Evolutionary conservation across 345 rosid genomes (phyloP).

Genomic region (Murraya paniculata): DNA sequence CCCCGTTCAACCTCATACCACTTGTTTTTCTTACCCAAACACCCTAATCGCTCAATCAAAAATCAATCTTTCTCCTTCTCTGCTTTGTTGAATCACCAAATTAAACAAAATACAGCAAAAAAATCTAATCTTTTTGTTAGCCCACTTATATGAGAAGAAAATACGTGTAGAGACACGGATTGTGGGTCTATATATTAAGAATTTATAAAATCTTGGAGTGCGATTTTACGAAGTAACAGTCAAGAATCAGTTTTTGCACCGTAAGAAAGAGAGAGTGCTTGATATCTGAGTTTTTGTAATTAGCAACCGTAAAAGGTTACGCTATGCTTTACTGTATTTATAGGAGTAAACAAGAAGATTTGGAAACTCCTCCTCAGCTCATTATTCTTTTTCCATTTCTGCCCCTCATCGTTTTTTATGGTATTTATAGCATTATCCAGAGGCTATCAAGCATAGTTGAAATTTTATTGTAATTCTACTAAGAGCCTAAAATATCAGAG

Average conservation of each 20-base stretch:
- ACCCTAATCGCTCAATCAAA: slow-evolving; percentile 18
- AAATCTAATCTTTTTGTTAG: neutral
- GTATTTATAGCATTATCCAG: too few relatives aligned
- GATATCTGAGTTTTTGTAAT: neutral
- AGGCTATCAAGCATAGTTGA: too few relatives aligned
- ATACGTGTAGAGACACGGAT: neutral
- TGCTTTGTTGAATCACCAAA: neutral
- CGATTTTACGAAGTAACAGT: neutral
- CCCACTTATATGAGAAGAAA: neutral
- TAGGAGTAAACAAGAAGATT: neutral
- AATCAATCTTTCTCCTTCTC: neutral
- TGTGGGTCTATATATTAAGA: neutral
- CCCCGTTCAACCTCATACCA: slow-evolving; percentile 53
- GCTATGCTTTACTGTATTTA: neutral
- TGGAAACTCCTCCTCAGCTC: neutral
- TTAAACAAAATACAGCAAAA: neutral
- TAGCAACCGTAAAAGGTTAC: neutral
- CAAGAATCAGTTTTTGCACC: neutral
- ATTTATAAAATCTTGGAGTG: neutral
- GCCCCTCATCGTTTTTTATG: neutral
- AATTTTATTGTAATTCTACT: too few relatives aligned
- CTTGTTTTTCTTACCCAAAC: slow-evolving; percentile 4
- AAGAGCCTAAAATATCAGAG: too few relatives aligned
- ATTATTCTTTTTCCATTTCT: neutral
- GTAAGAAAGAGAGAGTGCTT: neutral